Evolutionary conservation across 495 filamentous ascomycete genomes (phyloP).

Genomic region (Penicillium soppii): DNA sequence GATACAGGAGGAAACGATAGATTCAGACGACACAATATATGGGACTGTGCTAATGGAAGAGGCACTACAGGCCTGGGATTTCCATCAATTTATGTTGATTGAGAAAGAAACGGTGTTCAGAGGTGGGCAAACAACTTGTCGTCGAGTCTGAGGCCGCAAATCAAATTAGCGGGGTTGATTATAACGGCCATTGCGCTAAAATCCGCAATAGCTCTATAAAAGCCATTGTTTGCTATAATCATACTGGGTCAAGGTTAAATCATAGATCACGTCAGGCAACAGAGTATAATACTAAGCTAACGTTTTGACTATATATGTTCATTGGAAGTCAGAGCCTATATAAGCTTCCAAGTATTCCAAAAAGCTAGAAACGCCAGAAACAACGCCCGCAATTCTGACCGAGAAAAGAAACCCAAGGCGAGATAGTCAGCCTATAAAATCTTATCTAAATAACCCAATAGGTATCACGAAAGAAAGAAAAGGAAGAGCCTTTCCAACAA

Average conservation of each 20-base stretch:
- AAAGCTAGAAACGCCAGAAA: neutral
- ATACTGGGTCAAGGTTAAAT: too few species aligned
- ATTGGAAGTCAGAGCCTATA: constrained; percentile 3
- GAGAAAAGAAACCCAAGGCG: neutral
- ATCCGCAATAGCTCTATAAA: neutral
- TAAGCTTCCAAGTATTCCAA: neutral
- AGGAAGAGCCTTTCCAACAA: neutral
- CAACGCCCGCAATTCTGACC: constrained; percentile 2
- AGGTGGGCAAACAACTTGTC: neutral
- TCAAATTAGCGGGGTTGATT: neutral
- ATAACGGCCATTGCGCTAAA: neutral
- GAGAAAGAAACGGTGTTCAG: neutral
- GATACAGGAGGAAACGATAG: neutral
- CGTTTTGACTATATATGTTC: constrained; percentile 1
- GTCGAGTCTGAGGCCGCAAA: constrained; percentile 11
- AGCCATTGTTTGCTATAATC: too few species aligned
- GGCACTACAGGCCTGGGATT: neutral
- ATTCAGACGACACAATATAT: neutral
- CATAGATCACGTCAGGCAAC: too few species aligned
- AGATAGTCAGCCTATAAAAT: neutral
- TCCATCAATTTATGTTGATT: neutral
- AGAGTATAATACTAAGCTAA: neutral
- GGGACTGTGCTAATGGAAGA: too few species aligned
- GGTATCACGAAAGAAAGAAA: neutral
- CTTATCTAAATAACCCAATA: neutral